Evolutionary conservation across 2,329 filamentous ascomycete genomes (phyloP).

Genomic region (Paecilomyces sp.): DNA sequence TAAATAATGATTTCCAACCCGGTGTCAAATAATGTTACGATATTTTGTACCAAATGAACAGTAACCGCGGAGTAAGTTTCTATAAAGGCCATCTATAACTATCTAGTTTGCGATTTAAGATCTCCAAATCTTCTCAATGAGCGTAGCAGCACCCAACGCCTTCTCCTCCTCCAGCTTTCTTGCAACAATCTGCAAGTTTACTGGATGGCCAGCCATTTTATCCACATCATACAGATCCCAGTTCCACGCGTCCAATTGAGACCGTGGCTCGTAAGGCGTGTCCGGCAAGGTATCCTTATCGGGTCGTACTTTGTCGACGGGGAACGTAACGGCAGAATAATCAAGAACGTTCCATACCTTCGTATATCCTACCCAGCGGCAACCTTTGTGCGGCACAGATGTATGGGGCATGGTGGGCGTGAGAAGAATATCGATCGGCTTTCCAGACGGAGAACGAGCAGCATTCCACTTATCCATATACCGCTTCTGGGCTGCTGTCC

Average conservation of each 20-base stretch:
- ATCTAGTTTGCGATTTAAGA: background rate
- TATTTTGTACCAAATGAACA: too few species aligned
- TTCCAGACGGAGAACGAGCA: constrained; percentile 38
- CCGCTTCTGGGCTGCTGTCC: constrained; percentile 45
- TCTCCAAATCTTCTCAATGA: constrained; percentile 23
- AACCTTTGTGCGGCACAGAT: constrained; percentile 39
- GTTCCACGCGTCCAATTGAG: constrained; percentile 48
- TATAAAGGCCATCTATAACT: too few species aligned
- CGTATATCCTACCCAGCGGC: constrained; percentile 51
- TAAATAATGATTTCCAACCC: too few species aligned
- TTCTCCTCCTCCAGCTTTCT: constrained; percentile 50
- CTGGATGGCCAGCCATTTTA: constrained; percentile 38
- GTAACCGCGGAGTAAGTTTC: too few species aligned
- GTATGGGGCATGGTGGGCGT: constrained; percentile 56
- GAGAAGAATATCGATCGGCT: constrained; percentile 49
- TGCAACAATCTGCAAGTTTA: constrained; percentile 49
- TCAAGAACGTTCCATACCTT: constrained; percentile 58
- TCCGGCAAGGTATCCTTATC: constrained; percentile 31
- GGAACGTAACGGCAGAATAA: constrained; percentile 52
- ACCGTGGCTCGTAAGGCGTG: constrained; percentile 31
- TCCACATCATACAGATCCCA: constrained; percentile 40
- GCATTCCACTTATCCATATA: constrained; percentile 55
- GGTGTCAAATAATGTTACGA: too few species aligned
- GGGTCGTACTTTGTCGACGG: constrained; percentile 42
- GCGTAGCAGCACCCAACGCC: constrained; percentile 39